Conservation (phyloP, 1,284 basidiomycete genomes). For the Farysia itapuensis region DNA sequence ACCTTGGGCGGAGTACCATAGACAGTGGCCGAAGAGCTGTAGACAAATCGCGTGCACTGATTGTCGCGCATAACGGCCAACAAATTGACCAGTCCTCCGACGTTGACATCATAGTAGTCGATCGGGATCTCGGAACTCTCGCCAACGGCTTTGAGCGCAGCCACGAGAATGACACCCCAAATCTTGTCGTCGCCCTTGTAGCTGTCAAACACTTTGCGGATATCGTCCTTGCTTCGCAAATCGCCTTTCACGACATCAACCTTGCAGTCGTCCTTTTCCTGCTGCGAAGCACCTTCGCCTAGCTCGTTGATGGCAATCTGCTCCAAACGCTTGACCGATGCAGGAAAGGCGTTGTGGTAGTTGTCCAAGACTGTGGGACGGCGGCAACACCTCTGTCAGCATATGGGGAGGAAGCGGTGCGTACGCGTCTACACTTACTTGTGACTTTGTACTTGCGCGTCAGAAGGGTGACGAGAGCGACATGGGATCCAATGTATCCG, state of each 20-base stretch:
- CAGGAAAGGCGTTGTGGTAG: slow-evolving; percentile 82
- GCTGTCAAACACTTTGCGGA: slow-evolving; percentile 45
- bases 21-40: slow-evolving; percentile 98
- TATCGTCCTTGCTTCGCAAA: slow-evolving; percentile 45
- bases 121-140: slow-evolving; percentile 94
- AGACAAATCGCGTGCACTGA: slow-evolving; percentile 82
- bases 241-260: slow-evolving; percentile 66
- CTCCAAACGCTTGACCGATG: slow-evolving; percentile 72
- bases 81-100: slow-evolving; percentile 53
- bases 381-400: too few relatives aligned
- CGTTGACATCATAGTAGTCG: slow-evolving; percentile 63
- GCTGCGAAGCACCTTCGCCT: slow-evolving; percentile 68
- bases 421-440: slow-evolving; percentile 28
- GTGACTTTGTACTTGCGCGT: slow-evolving; percentile 82
- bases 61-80: slow-evolving; percentile 72
- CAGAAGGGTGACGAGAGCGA: slow-evolving; percentile 80
- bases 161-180: slow-evolving; percentile 95
- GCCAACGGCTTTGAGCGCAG: slow-evolving; percentile 96
- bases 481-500: slow-evolving; percentile 75
- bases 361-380: slow-evolving; percentile 50
- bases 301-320: slow-evolving; percentile 74
- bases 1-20: slow-evolving; percentile 91
- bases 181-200: slow-evolving; percentile 63
- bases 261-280: slow-evolving; percentile 71
- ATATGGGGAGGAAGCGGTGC: neutral